Evolutionary conservation across 768 basidiomycete species (phyloP).

Genomic region (Dentipellis fragilis): DNA sequence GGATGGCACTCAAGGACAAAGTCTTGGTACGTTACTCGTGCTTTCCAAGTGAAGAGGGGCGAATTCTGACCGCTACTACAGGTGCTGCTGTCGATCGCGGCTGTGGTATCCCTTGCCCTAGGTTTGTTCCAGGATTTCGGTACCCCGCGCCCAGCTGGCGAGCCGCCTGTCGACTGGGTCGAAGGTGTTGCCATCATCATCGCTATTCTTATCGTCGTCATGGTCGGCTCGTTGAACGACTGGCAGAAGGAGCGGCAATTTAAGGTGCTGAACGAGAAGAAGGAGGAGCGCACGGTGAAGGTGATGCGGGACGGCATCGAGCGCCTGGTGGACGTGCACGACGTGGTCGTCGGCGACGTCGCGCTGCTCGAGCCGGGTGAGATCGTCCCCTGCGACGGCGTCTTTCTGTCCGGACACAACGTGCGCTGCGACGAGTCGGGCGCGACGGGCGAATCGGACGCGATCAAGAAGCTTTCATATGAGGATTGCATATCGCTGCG

Average conservation of each 20-base stretch:
- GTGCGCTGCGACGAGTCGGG: conserved; percentile 94
- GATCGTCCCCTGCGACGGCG: conserved; percentile 90
- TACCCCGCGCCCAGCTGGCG: conserved; percentile 38
- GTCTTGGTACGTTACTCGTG: conserved; percentile 35
- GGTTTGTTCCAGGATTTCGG: conserved; percentile 95
- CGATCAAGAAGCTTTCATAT: conserved; percentile 81
- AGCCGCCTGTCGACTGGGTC: conserved; percentile 92
- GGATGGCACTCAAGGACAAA: conserved; percentile 55
- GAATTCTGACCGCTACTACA: conserved; percentile 34
- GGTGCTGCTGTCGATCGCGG: conserved; percentile 87
- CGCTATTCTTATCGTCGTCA: conserved; percentile 65
- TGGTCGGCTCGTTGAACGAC: conserved; percentile 93
- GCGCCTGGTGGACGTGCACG: conserved; percentile 33
- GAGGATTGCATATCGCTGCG: conserved; percentile 56
- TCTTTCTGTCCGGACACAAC: conserved; percentile 88
- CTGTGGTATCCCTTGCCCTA: conserved; percentile 84
- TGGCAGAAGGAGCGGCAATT: conserved; percentile 99
- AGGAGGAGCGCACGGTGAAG: conserved; percentile 88
- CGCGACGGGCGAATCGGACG: conserved; percentile 94
- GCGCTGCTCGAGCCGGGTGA: conserved; percentile 91
- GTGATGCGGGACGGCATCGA: conserved; percentile 30
- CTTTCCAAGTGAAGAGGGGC: not conserved
- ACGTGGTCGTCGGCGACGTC: conserved; percentile 91
- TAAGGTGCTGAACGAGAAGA: conserved; percentile 82
- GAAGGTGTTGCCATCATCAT: conserved; percentile 83